phyloP scores from a whole-genome alignment of 2,329 filamentous ascomycete species.

The Penicillium frequentans region DNA sequence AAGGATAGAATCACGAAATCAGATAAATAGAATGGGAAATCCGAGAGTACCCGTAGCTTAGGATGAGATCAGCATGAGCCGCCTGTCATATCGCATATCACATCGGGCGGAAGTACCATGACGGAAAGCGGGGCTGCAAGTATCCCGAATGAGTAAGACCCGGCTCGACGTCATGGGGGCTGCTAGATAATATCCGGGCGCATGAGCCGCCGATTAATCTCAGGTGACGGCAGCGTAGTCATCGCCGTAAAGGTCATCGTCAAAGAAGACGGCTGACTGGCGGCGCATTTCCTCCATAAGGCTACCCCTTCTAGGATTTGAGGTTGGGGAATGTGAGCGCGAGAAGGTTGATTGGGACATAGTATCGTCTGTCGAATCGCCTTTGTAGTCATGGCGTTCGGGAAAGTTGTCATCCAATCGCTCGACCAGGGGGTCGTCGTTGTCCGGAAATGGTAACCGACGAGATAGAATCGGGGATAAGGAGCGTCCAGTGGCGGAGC shows the following conservation, averaged over 20 bases:
- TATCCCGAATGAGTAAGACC: constrained; percentile 13
- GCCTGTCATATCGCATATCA: constrained; percentile 16
- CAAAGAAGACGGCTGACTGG: constrained; percentile 50
- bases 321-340: constrained; percentile 22
- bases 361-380: constrained; percentile 14
- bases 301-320: constrained; percentile 22
- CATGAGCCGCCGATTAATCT: constrained; percentile 14
- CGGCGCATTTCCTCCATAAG: constrained; percentile 47
- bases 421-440: constrained; percentile 21
- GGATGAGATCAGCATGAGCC: constrained; percentile 11
- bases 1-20: not conserved
- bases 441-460: constrained; percentile 19
- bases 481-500: constrained; percentile 25
- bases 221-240: constrained; percentile 24
- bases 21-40: not conserved
- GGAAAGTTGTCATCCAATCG: constrained; percentile 31
- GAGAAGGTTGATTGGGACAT: constrained; percentile 24
- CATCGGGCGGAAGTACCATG: constrained; percentile 9
- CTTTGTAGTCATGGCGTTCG: constrained; percentile 24
- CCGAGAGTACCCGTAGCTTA: constrained; percentile 3
- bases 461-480: constrained; percentile 31
- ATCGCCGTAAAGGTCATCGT: constrained; percentile 40
- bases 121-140: constrained; percentile 16
- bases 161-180: constrained; percentile 10
- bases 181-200: constrained; percentile 3